These are phyloP conservation scores for Mycena floridula DNA, from an alignment of 768 basidiomycete genomes.

Conservation along the genomic window DNA sequence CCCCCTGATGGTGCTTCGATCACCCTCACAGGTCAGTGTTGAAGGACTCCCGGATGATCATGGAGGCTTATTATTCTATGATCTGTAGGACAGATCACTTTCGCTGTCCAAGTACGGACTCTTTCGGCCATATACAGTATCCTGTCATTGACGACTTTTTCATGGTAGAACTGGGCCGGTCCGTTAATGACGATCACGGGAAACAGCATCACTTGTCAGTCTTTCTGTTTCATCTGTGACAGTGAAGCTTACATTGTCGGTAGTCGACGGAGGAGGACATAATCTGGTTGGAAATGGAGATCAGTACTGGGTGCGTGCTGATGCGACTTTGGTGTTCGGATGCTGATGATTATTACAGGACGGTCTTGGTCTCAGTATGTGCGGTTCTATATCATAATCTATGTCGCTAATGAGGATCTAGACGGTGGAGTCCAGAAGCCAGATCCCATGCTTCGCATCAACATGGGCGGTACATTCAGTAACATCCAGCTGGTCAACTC, in stretches of 20 bases:
- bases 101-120: conserved; percentile 3
- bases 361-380: conserved; percentile 13
- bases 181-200: conserved; percentile 13
- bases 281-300: conserved; percentile 11
- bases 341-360: conserved; percentile 4
- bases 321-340: not conserved
- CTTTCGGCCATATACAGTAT: too few species aligned
- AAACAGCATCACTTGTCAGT: conserved; percentile 12
- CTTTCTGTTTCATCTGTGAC: not conserved
- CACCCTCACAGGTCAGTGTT: conserved; percentile 8
- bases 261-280: conserved; percentile 10
- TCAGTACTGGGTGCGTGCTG: conserved; percentile 10
- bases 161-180: conserved; percentile 8
- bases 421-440: conserved; percentile 10
- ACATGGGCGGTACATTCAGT: conserved; percentile 14
- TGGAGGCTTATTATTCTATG: too few species aligned
- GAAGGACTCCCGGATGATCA: too few species aligned
- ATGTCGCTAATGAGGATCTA: too few species aligned
- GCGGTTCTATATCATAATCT: too few species aligned
- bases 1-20: conserved; percentile 9
- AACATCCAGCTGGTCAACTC: conserved; percentile 13
- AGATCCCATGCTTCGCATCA: conserved; percentile 15
- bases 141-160: not conserved
- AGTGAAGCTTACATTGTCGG: not conserved
- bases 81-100: too few species aligned